These are phyloP conservation scores for Avicennia marina DNA, from an alignment of 257 asterid genomes.

Conservation along the genomic window DNA sequence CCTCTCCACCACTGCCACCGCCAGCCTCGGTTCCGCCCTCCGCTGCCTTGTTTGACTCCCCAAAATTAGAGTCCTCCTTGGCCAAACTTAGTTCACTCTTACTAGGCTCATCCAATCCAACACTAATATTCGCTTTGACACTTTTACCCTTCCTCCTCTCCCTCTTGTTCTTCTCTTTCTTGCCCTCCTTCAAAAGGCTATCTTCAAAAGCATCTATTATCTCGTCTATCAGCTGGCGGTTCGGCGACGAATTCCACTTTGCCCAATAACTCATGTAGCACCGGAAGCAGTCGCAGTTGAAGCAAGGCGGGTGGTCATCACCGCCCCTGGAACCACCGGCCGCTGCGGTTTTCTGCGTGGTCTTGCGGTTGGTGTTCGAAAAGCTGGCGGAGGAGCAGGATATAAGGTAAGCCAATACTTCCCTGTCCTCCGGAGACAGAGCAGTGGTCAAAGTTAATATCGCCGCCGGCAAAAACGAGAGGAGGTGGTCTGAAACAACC, in stretches of 20 bases:
- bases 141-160: slow-evolving; percentile 42
- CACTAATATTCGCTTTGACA: slow-evolving; percentile 13
- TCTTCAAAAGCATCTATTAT: slow-evolving; percentile 66
- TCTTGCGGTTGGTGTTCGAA: slow-evolving; percentile 23
- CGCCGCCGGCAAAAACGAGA: slow-evolving; percentile 56
- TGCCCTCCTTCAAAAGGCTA: slow-evolving; percentile 31
- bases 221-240: slow-evolving; percentile 67
- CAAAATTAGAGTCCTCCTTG: slow-evolving; percentile 19
- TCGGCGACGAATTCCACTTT: slow-evolving; percentile 70
- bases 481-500: slow-evolving; percentile 59
- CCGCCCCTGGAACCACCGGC: slow-evolving; percentile 27
- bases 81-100: slow-evolving; percentile 29
- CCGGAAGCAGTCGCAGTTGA: slow-evolving; percentile 63
- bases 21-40: slow-evolving; percentile 21
- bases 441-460: slow-evolving; percentile 46
- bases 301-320: slow-evolving; percentile 51
- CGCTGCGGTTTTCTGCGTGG: slow-evolving; percentile 13
- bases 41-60: slow-evolving; percentile 22
- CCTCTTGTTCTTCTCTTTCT: slow-evolving; percentile 30
- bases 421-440: slow-evolving; percentile 48
- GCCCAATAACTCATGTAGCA: slow-evolving; percentile 75
- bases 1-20: slow-evolving; percentile 11
- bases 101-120: slow-evolving; percentile 19
- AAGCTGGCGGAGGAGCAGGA: slow-evolving; percentile 42
- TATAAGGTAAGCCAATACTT: slow-evolving; percentile 61